phyloP scores from a whole-genome alignment of 805 yeast genomes.

The Candida pseudofarinosa region DNA sequence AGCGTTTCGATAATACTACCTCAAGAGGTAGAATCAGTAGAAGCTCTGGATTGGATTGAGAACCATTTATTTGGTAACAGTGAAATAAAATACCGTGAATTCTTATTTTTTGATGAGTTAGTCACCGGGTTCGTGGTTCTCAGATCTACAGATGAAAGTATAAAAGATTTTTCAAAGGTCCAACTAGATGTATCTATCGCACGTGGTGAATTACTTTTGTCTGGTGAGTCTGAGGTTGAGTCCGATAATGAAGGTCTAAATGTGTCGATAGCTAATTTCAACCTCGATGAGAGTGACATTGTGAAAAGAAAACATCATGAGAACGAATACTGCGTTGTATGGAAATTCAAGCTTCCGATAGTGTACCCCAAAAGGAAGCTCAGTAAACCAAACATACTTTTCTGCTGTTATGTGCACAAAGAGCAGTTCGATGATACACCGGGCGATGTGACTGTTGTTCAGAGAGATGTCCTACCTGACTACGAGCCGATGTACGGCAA shows the following conservation, averaged over 20 bases:
- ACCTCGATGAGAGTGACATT: conserved; percentile 6
- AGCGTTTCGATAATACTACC: conserved; percentile 7
- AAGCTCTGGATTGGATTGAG: not conserved
- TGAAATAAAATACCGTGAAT: conserved; percentile 6
- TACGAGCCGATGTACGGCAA: conserved; percentile 13
- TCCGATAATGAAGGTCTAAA: conserved; percentile 1
- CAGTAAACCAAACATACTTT: conserved; percentile 19
- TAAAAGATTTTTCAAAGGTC: conserved; percentile 2
- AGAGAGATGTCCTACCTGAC: conserved; percentile 11
- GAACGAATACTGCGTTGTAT: conserved; percentile 13
- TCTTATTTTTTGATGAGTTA: conserved; percentile 30
- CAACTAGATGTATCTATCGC: conserved; percentile 18
- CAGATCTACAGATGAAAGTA: conserved; percentile 6
- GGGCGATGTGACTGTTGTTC: not conserved
- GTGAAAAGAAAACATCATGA: conserved; percentile 9
- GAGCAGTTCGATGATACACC: not conserved
- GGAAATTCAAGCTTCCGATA: conserved; percentile 28
- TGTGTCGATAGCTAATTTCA: conserved; percentile 4
- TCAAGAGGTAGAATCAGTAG: conserved; percentile 1
- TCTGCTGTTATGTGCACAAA: conserved; percentile 17
- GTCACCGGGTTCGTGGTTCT: conserved; percentile 24
- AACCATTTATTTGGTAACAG: conserved; percentile 1
- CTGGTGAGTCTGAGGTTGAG: conserved; percentile 6
- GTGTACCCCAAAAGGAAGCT: conserved; percentile 29
- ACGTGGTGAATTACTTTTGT: conserved; percentile 12